These are phyloP conservation scores for Neonectria coccinea DNA, from an alignment of 2,329 filamentous ascomycete genomes.

Conservation along the genomic window DNA sequence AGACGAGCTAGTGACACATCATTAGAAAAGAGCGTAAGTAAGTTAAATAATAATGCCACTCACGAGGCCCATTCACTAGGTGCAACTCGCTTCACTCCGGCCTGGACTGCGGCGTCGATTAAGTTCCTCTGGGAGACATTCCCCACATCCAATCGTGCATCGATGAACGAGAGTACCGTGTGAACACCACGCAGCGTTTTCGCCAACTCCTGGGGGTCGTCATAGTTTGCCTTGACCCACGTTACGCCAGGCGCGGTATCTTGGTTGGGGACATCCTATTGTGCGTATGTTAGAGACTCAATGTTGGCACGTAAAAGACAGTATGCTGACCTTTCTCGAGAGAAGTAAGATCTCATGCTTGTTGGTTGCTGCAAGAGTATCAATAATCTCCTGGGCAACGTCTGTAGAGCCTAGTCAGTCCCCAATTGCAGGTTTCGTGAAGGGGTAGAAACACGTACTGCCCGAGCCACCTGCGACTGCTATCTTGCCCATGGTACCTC, in stretches of 20 bases:
- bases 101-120: background rate
- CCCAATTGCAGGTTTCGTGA: background rate
- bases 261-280: slow-evolving; percentile 24
- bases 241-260: slow-evolving; percentile 23
- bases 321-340: slow-evolving; percentile 55
- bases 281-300: background rate
- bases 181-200: slow-evolving; percentile 59
- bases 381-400: slow-evolving; percentile 64
- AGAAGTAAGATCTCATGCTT: slow-evolving; percentile 67
- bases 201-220: slow-evolving; percentile 47
- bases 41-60: slow-evolving; percentile 13
- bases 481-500: slow-evolving; percentile 38
- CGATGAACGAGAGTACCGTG: slow-evolving; percentile 65
- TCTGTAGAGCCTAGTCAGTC: slow-evolving; percentile 50
- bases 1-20: background rate
- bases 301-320: too few species aligned
- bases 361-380: slow-evolving; percentile 58
- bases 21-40: background rate
- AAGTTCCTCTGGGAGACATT: background rate
- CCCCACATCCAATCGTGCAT: slow-evolving; percentile 33
- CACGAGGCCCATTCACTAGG: slow-evolving; percentile 67
- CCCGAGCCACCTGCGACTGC: slow-evolving; percentile 40
- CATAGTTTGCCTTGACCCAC: slow-evolving; percentile 49
- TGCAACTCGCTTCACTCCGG: slow-evolving; percentile 54
- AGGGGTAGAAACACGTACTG: slow-evolving; percentile 19